Conservation (phyloP, 73 alveolate species). For the Tetrahymena thermophila region DNA sequence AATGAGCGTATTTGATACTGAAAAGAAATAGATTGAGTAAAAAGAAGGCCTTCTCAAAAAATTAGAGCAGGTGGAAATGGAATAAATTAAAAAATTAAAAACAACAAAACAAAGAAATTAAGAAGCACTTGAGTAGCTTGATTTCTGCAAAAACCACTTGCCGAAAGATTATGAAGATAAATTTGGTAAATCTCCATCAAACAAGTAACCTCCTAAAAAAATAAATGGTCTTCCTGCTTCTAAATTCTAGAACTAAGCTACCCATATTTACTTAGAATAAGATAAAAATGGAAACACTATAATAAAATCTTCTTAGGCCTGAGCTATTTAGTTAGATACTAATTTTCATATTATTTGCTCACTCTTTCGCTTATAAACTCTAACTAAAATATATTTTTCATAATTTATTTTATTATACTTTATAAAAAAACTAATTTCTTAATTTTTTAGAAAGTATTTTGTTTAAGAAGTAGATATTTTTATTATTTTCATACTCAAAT, state of each 20-base stretch:
- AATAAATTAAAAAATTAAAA: background rate
- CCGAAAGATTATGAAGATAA: background rate
- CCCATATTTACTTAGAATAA: background rate
- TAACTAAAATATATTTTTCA: background rate
- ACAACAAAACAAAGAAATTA: background rate
- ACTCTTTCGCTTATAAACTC: background rate
- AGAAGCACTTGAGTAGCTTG: background rate
- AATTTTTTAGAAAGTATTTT: too few relatives aligned
- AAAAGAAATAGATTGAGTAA: background rate
- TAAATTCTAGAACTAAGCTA: background rate
- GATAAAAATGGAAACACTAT: background rate
- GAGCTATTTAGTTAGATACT: background rate
- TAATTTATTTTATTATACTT: background rate
- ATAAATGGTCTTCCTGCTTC: background rate
- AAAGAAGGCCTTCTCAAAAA: background rate
- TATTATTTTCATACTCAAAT: too few relatives aligned
- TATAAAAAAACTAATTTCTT: too few relatives aligned
- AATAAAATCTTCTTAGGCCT: background rate
- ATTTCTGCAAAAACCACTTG: background rate
- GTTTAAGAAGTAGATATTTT: background rate
- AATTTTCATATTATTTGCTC: background rate
- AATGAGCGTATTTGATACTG: background rate
- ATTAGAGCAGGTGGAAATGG: background rate
- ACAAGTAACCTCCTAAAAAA: background rate
- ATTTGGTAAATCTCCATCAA: background rate